Evolutionary conservation across 208 protist species (phyloP).

Genomic region (Trypanosomatidae sp.): DNA sequence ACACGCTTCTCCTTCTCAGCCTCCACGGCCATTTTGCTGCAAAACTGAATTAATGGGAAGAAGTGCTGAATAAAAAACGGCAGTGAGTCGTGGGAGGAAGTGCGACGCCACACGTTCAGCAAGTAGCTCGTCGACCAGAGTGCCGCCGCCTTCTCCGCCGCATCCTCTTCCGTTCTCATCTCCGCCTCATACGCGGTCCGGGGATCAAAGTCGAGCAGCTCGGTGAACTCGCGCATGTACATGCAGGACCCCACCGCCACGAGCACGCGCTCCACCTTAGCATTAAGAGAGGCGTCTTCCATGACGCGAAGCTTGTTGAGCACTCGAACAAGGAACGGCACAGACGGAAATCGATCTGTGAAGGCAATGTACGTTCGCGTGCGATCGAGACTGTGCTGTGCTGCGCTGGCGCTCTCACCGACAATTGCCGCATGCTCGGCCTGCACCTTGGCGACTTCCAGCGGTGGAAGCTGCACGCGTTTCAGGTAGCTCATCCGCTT

Average conservation of each 20-base stretch:
- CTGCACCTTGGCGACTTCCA: constrained; percentile 23
- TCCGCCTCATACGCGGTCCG: constrained; percentile 55
- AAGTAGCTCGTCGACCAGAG: constrained; percentile 80
- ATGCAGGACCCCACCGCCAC: constrained; percentile 74
- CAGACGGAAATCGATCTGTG: constrained; percentile 63
- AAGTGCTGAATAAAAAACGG: constrained; percentile 76
- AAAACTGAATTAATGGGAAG: constrained; percentile 79
- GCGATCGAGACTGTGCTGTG: constrained; percentile 4
- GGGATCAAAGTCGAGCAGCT: constrained; percentile 79
- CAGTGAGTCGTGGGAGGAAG: constrained; percentile 81
- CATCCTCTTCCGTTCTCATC: constrained; percentile 28
- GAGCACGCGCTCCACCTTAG: constrained; percentile 73
- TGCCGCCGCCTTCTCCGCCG: constrained; percentile 23
- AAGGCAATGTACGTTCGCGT: constrained; percentile 33
- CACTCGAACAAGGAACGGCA: constrained; percentile 72
- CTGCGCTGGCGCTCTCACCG: neutral
- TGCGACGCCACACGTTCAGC: constrained; percentile 73
- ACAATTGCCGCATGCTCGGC: constrained; percentile 5
- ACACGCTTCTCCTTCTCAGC: constrained; percentile 42
- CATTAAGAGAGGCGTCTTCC: constrained; percentile 78
- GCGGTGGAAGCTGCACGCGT: constrained; percentile 36
- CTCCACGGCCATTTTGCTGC: constrained; percentile 46
- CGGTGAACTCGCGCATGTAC: constrained; percentile 69
- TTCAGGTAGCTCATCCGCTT: constrained; percentile 81
- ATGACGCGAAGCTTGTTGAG: constrained; percentile 84